phyloP scores from a whole-genome alignment of 345 rosid species.

The Turnera subulata region DNA sequence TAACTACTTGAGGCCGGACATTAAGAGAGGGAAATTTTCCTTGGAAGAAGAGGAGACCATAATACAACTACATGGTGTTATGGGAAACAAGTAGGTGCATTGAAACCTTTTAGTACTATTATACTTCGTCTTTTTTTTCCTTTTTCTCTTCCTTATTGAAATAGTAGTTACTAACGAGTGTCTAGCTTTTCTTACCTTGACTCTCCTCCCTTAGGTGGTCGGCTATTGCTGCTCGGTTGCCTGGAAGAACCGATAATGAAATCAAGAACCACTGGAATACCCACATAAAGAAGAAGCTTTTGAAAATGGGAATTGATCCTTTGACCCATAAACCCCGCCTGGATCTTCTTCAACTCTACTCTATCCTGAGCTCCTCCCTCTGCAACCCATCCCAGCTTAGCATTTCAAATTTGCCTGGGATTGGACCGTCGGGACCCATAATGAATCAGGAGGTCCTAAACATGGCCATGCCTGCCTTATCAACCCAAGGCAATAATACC shows the following conservation, averaged over 20 bases:
- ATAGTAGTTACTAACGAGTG: not conserved
- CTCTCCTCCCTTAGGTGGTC: conserved; percentile 60
- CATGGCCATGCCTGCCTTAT: conserved; percentile 19
- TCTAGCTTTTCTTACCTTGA: conserved; percentile 3
- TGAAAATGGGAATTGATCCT: conserved; percentile 86
- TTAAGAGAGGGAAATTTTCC: conserved; percentile 74
- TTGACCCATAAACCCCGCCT: conserved; percentile 70
- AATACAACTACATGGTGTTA: conserved; percentile 59
- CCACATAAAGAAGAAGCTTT: conserved; percentile 62
- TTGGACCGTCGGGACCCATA: conserved; percentile 26
- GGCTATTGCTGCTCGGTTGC: conserved; percentile 70
- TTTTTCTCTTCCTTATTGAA: not conserved
- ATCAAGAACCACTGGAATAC: conserved; percentile 93
- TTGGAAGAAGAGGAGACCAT: conserved; percentile 75
- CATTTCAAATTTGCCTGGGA: conserved; percentile 30
- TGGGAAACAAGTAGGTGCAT: conserved; percentile 73
- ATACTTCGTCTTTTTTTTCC: not conserved
- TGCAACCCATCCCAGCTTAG: conserved; percentile 25
- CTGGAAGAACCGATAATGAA: conserved; percentile 88
- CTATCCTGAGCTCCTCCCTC: conserved; percentile 23
- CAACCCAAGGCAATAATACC: conserved; percentile 17
- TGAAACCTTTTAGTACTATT: not conserved
- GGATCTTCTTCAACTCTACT: conserved; percentile 33
- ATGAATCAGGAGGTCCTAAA: conserved; percentile 23
- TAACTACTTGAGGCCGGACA: conserved; percentile 81